phyloP scores from a whole-genome alignment of 495 filamentous ascomycete species.

The Hyaloscypha variabilis region DNA sequence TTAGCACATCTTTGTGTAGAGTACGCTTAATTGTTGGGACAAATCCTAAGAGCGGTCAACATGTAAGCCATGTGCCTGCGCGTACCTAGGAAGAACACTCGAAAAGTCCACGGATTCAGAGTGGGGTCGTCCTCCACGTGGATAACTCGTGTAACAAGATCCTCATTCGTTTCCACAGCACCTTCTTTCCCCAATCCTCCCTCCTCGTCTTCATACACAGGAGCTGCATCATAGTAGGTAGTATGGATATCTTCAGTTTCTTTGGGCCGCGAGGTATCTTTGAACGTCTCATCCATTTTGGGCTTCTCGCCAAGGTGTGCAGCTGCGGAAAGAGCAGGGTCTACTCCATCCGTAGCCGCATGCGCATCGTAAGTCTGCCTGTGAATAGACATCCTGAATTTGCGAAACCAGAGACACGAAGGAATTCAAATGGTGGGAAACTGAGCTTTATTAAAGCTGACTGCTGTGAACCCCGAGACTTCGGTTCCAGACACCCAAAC shows the following conservation, averaged over 20 bases:
- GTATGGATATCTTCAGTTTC: too few relatives aligned
- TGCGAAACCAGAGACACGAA: neutral
- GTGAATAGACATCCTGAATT: neutral
- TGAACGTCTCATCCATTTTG: neutral
- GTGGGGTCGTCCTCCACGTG: conserved; percentile 18
- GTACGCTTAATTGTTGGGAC: too few relatives aligned
- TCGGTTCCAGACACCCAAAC: neutral
- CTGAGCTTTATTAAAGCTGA: neutral
- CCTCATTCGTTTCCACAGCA: conserved; percentile 1
- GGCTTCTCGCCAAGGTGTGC: neutral
- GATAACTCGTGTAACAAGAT: conserved; percentile 11
- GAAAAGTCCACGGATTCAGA: conserved; percentile 15
- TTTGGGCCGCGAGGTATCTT: too few relatives aligned
- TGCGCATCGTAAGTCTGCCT: neutral
- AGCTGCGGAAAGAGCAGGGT: neutral
- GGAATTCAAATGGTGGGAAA: neutral
- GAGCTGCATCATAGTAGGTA: neutral
- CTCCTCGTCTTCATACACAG: neutral
- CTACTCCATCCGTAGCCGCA: neutral
- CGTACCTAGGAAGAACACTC: conserved; percentile 16
- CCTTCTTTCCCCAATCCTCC: neutral
- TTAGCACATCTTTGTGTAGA: neutral
- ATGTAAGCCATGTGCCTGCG: too few relatives aligned
- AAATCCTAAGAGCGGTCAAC: too few relatives aligned
- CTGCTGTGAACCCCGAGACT: too few relatives aligned